Evolutionary conservation across 148 eudicot genomes (phyloP), one percentile per base, ranked within the genome.

Genomic region (Rheum nobile): DNA sequence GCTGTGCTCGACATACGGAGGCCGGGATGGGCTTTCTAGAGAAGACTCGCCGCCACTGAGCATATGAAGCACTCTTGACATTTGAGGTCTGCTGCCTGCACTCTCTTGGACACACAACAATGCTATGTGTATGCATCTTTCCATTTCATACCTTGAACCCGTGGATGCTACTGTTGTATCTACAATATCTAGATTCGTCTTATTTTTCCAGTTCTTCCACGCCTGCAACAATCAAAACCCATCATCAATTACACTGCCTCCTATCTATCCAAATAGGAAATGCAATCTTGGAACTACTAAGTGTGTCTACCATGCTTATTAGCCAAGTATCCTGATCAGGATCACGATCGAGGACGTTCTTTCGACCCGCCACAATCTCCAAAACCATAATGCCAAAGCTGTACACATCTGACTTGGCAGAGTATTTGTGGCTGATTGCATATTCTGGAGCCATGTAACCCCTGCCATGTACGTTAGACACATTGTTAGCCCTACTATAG

Each of bases 221-320:
- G 68, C 68, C 68, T 63, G 37, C 68, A 63, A 63, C 39, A 63
- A 50, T 50, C 26, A 57, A 57, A 6, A 54, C 28, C 28, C 61
- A 54, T 54, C 12, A 54, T 54, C 8, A 54, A 6, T 22, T 54
- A 1, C 61, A n/a, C n/a, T n/a, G 21, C 12, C 12, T 22, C 2
- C 4, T 47, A 14, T 17, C 17, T 5, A 12, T 28, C 14, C 34
- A 26, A 26, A 21, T 13, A 47, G 21, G 54, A 17, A 54, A n/a
- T n/a, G 4, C 9, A 10, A 11, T 10, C 0, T 22, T 17, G n/a
- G 47, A 13, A 43, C 2, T 47, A 6, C 5, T 19, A 50, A 57
- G 12, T 57, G 11, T 22, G 7, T 10, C 22, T 26, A 57, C 65
- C 34, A 57, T 8, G 65, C 32, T 24, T 24, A 26, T 26, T 26